These are phyloP conservation scores for Nigrospora osmanthi DNA, from an alignment of 2,329 filamentous ascomycete species.

Conservation along the genomic window DNA sequence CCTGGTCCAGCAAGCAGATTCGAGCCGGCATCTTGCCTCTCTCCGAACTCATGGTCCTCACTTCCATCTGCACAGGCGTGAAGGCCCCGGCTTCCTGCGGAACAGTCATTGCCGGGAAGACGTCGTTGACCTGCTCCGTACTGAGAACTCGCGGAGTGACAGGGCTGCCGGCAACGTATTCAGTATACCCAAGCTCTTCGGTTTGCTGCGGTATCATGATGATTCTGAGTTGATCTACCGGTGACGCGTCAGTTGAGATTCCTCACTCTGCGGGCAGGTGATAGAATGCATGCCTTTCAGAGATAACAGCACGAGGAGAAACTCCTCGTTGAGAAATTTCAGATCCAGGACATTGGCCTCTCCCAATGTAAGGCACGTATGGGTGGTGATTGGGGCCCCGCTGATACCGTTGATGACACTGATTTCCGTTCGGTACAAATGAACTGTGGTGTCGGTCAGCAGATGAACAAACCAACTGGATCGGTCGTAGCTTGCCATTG, in stretches of 20 bases:
- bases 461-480: not conserved
- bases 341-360: slow-evolving; percentile 47
- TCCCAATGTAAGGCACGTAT: slow-evolving; percentile 32
- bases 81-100: slow-evolving; percentile 21
- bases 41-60: slow-evolving; percentile 33
- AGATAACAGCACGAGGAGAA: slow-evolving; percentile 51
- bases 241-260: not conserved
- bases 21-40: slow-evolving; percentile 40
- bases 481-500: slow-evolving; percentile 22
- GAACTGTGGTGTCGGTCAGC: not conserved
- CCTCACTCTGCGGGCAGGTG: not conserved
- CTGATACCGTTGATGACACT: slow-evolving; percentile 53
- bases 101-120: slow-evolving; percentile 18
- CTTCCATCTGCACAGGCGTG: slow-evolving; percentile 41
- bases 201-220: slow-evolving; percentile 29
- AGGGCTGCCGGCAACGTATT: slow-evolving; percentile 17
- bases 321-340: slow-evolving; percentile 58
- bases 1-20: slow-evolving; percentile 41
- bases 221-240: slow-evolving; percentile 15
- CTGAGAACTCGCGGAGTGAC: slow-evolving; percentile 15
- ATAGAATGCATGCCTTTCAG: slow-evolving; percentile 22
- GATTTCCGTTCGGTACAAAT: slow-evolving; percentile 46
- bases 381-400: slow-evolving; percentile 28
- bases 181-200: slow-evolving; percentile 25
- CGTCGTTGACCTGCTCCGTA: slow-evolving; percentile 19